Evolutionary conservation across 768 basidiomycete species (phyloP).

Genomic region (Serendipita sp.): DNA sequence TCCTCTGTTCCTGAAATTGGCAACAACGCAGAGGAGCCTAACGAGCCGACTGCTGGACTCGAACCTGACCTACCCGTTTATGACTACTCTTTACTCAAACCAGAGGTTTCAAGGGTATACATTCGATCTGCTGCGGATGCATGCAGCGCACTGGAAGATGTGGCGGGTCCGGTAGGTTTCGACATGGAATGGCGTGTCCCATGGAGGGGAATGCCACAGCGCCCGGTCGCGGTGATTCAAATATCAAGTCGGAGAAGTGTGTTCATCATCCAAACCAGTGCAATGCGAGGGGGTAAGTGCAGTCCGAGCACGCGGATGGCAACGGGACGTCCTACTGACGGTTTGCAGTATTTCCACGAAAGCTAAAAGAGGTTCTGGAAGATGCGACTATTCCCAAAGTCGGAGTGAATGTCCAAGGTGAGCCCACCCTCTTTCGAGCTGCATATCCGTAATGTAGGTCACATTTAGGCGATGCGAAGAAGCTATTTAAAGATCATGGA

Average conservation of each 20-base stretch:
- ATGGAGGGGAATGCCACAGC: conserved; percentile 35
- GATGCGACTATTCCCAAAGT: conserved; percentile 43
- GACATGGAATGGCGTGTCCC: conserved; percentile 71
- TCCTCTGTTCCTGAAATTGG: no score
- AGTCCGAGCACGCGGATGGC: no score
- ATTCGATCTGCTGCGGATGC: background rate
- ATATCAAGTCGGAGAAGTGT: conserved; percentile 41
- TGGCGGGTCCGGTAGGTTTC: conserved; percentile 31
- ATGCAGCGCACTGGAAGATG: background rate
- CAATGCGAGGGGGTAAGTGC: conserved; percentile 31
- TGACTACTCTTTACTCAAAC: background rate
- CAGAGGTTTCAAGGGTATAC: background rate
- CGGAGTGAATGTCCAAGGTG: conserved; percentile 62
- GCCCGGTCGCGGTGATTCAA: conserved; percentile 61
- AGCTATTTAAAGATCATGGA: conserved; percentile 35
- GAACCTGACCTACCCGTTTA: background rate
- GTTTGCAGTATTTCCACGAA: conserved; percentile 25
- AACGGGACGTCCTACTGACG: background rate
- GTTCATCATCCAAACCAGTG: conserved; percentile 47
- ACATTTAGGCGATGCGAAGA: conserved; percentile 45
- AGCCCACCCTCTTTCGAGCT: conserved; percentile 11
- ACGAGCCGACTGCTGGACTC: no score
- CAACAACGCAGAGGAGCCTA: no score
- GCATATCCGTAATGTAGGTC: conserved; percentile 6
- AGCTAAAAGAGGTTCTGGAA: conserved; percentile 35